Conservation (phyloP, 352 stramenopile species). For the Globisporangium ultimum region DNA sequence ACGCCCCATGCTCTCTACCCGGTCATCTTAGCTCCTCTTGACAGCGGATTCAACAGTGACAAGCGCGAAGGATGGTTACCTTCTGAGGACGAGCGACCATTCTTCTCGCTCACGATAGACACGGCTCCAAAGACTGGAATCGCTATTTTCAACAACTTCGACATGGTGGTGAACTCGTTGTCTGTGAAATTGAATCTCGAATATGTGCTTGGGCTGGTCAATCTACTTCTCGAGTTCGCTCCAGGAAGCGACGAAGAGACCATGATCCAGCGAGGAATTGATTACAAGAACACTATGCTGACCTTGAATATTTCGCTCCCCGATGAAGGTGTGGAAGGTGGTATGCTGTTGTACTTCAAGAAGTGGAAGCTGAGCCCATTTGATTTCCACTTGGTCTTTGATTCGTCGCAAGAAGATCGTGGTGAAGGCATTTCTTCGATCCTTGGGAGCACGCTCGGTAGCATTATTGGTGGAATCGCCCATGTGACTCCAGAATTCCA, state of each 20-base stretch:
- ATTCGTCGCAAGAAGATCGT: constrained; percentile 74
- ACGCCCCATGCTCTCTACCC: constrained; percentile 64
- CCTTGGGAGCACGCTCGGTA: constrained; percentile 77
- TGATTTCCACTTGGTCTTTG: constrained; percentile 81
- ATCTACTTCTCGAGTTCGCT: constrained; percentile 75
- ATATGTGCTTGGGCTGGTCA: constrained; percentile 69
- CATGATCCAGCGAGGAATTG: constrained; percentile 51
- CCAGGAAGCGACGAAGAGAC: constrained; percentile 65
- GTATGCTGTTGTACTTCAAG: constrained; percentile 84
- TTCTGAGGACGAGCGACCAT: constrained; percentile 68
- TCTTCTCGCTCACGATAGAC: constrained; percentile 64
- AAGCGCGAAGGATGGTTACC: constrained; percentile 83
- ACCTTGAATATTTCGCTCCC: constrained; percentile 47
- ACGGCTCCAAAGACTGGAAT: constrained; percentile 66
- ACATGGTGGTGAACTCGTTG: constrained; percentile 66
- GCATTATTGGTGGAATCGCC: constrained; percentile 85
- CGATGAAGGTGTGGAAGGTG: constrained; percentile 36
- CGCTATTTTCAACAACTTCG: constrained; percentile 76
- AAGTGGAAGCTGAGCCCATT: constrained; percentile 64
- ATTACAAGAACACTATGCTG: constrained; percentile 61
- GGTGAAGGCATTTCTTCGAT: constrained; percentile 80
- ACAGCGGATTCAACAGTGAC: constrained; percentile 86
- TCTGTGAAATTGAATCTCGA: constrained; percentile 78
- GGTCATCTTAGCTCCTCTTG: constrained; percentile 70
- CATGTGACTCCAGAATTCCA: constrained; percentile 82